Conservation (phyloP, 2,329 filamentous ascomycete species). For the Fusarium verticillioides region DNA sequence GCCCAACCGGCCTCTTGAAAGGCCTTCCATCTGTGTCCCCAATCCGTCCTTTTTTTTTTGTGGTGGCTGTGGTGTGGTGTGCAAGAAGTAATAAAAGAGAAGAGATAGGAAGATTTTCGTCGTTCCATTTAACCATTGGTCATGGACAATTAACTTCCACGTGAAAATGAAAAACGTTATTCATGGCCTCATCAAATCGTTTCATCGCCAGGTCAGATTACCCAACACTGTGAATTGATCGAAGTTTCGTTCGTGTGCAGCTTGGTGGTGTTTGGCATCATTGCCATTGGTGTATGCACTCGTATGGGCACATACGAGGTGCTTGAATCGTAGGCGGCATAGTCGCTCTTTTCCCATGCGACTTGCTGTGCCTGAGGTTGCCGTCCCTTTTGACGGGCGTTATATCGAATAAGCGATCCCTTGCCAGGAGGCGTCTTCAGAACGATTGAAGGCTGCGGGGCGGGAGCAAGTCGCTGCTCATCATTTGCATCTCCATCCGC, state of each 20-base stretch:
- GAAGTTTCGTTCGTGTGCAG: constrained; percentile 40
- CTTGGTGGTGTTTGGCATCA: constrained; percentile 35
- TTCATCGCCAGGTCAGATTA: constrained; percentile 39
- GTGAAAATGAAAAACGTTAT: constrained; percentile 40
- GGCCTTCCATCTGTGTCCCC: constrained; percentile 19
- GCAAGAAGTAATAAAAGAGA: constrained; percentile 21
- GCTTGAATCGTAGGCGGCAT: constrained; percentile 51
- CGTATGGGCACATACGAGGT: constrained; percentile 50
- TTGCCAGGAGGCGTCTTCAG: constrained; percentile 58
- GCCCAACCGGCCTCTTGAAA: constrained; percentile 16
- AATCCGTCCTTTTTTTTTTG: constrained; percentile 36
- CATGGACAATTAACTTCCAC: constrained; percentile 27
- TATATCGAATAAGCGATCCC: constrained; percentile 58
- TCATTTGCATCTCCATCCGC: constrained; percentile 91
- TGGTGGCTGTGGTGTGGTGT: constrained; percentile 35
- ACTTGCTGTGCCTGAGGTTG: constrained; percentile 41
- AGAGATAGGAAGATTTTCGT: constrained; percentile 28
- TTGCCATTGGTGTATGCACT: constrained; percentile 40
- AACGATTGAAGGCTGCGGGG: constrained; percentile 54
- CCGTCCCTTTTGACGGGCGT: constrained; percentile 56
- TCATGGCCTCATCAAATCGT: constrained; percentile 46
- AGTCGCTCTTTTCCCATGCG: constrained; percentile 48
- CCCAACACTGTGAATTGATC: constrained; percentile 34
- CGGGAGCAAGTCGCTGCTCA: constrained; percentile 71
- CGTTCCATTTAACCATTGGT: constrained; percentile 28